phyloP scores from a whole-genome alignment of 2,329 filamentous ascomycete species.

The Arthrobotrys sphaeroides region DNA sequence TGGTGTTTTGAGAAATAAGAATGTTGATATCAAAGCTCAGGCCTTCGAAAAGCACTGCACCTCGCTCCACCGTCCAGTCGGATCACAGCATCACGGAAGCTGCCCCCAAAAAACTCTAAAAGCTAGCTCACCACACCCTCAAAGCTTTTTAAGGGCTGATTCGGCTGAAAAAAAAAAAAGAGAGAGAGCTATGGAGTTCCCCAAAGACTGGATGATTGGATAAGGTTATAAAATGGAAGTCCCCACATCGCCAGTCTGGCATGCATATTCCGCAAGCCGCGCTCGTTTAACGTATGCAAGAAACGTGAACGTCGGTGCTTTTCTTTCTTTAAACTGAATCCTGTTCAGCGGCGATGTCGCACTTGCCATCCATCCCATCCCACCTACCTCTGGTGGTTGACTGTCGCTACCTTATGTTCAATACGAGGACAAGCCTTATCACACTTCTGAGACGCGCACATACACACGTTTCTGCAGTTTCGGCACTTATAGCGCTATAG shows the following conservation, averaged over 20 bases:
- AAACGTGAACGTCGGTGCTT: not conserved
- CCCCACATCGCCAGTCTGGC: constrained; percentile 18
- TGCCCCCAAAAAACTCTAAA: not conserved
- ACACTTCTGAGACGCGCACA: not conserved
- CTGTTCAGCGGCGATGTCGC: not conserved
- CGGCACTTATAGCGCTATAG: not conserved
- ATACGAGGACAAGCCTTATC: not conserved
- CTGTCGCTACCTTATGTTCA: too few relatives aligned
- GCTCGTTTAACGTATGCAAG: constrained; percentile 17
- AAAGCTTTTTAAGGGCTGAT: too few relatives aligned
- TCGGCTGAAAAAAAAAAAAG: not conserved
- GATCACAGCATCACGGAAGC: not conserved
- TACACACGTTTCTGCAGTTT: not conserved
- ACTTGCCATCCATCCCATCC: not conserved
- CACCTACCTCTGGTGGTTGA: not conserved
- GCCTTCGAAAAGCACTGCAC: not conserved
- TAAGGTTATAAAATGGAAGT: constrained; percentile 7
- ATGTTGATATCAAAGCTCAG: not conserved
- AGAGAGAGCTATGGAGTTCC: not conserved
- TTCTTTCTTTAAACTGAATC: constrained; percentile 1
- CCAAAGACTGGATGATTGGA: not conserved
- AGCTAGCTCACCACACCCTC: too few relatives aligned
- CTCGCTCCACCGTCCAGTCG: constrained; percentile 1
- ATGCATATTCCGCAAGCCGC: constrained; percentile 22
- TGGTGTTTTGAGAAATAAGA: not conserved